Base-by-base conservation (phyloP, 352 stramenopile genomes). In the Phytophthora citricola region DNA sequence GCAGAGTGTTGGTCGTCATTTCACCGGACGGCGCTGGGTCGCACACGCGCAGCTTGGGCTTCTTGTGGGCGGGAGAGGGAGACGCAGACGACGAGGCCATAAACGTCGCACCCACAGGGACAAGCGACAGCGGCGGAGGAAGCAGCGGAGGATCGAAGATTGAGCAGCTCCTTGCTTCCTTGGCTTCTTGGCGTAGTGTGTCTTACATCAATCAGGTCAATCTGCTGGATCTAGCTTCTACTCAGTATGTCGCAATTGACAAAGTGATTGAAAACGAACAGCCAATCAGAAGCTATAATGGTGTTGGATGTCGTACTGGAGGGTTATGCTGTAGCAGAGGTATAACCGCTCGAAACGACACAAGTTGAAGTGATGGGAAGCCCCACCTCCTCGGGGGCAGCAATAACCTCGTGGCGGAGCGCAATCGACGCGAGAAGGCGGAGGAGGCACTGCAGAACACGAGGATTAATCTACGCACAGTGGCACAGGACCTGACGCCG, bases 331-430 rank as follows among this genome's bases (percentile, higher is more conserved):
- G 31, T 36, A 36, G 2, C 31, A 9, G 1, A 36, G 29, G 31
- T 36, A 36, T 36, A 36, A 36, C 31, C 11, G 8, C 50, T 8
- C n/a, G 61, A 69, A 58, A 69, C 45, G 52, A 44, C 44, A 26
- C 32, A 50, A 48, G 50, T 66, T 66, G 58, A 61, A 61, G 58
- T 11, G 12, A 40, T 44, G 53, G 32, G 22, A 79, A 69, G 39
- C 69, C 81, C 5, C 81, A 90, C 44, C 73, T 87, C 15, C 71
- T 92, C 5, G 83, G 83, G 14, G 83, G 81, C 8, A 92, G 83
- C 58, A 90, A 87, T 58, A 92, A 87, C 55, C 72, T 91, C 26
- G 48, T 78, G 45, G 81, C 57, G 12, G 81, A 92, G 58, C 81
- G 81, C 9, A 73, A 81, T n/a, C 72, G 81, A 11, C 78, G 84